These are phyloP conservation scores for Nemania sp. DNA, from an alignment of 2,329 filamentous ascomycete species.

Conservation along the genomic window DNA sequence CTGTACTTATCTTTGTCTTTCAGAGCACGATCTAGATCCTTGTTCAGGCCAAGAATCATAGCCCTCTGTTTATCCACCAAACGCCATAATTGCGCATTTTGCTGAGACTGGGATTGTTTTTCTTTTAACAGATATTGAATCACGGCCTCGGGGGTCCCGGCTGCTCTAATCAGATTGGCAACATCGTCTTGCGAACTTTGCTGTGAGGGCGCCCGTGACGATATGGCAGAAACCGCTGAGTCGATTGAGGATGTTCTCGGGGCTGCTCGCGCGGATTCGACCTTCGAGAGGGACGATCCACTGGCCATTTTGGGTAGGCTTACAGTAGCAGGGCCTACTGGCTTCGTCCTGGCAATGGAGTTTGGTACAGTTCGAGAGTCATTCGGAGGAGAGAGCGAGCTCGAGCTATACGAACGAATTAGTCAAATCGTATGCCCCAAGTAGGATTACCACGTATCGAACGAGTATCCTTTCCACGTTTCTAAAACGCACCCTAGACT, in stretches of 20 bases:
- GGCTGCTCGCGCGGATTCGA: conserved; percentile 55
- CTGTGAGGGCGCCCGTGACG: conserved; percentile 68
- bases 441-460: conserved; percentile 1
- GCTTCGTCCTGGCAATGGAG: conserved; percentile 58
- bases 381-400: conserved; percentile 58
- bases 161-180: conserved; percentile 80
- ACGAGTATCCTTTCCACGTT: not conserved
- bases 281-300: conserved; percentile 56
- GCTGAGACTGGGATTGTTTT: conserved; percentile 87
- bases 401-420: conserved; percentile 45
- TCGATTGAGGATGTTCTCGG: conserved; percentile 90
- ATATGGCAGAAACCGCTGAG: conserved; percentile 86
- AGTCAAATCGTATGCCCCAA: conserved; percentile 14
- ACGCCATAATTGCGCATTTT: conserved; percentile 94
- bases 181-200: conserved; percentile 78
- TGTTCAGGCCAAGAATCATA: conserved; percentile 93
- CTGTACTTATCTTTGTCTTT: conserved; percentile 96
- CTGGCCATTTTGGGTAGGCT: conserved; percentile 62
- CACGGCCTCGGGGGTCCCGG: conserved; percentile 89
- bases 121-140: conserved; percentile 91
- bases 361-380: conserved; percentile 61
- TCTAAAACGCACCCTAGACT: conserved; percentile 33
- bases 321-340: conserved; percentile 55
- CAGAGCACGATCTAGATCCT: conserved; percentile 88
- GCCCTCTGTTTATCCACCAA: conserved; percentile 95